Percentiles rank a stretch among this genome's conserved stretches.
These are phyloP conservation scores for Nematocida sp. DNA, from an alignment of 371 early-diverging fungal genomes.

Conservation along the genomic window DNA sequence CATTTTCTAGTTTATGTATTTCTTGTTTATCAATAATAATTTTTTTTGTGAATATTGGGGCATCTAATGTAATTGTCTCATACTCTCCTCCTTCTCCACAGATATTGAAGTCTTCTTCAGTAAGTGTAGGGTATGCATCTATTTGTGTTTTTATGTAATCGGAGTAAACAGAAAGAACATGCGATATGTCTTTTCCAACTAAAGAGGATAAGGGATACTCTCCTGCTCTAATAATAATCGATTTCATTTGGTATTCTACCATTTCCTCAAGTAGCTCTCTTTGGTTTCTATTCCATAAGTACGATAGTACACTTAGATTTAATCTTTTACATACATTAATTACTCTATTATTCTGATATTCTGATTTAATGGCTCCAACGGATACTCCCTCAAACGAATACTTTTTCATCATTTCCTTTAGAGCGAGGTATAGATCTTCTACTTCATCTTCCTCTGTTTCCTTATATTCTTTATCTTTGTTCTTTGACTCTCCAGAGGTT, in stretches of 20 bases:
- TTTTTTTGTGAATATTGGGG: slow-evolving; percentile 80
- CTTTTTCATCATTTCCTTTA: slow-evolving; percentile 72
- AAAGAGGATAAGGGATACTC: slow-evolving; percentile 69
- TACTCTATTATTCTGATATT: slow-evolving; percentile 90
- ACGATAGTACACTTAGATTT: slow-evolving; percentile 76
- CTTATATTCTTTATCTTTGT: slow-evolving; percentile 67
- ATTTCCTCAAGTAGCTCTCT: slow-evolving; percentile 78
- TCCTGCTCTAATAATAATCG: slow-evolving; percentile 87
- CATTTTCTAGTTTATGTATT: no score
- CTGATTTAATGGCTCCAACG: slow-evolving; percentile 91
- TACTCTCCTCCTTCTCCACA: slow-evolving; percentile 99
- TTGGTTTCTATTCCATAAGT: slow-evolving; percentile 86
- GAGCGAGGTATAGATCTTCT: slow-evolving; percentile 79
- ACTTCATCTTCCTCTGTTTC: slow-evolving; percentile 77
- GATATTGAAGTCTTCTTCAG: slow-evolving; percentile 75
- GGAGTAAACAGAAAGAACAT: slow-evolving; percentile 70
- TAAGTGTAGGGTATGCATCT: slow-evolving; percentile 12
- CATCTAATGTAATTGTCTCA: slow-evolving; percentile 89
- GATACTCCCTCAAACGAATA: slow-evolving; percentile 81
- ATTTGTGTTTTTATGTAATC: slow-evolving; percentile 49
- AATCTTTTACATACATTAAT: slow-evolving; percentile 80
- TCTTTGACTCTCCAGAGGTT: slow-evolving; percentile 73
- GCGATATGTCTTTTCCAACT: slow-evolving; percentile 68
- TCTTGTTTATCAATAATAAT: no score
- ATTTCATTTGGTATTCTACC: slow-evolving; percentile 78